Base-by-base conservation (phyloP, 164 flowering plant species). In the Kalanchoe fedtschenkoi region DNA sequence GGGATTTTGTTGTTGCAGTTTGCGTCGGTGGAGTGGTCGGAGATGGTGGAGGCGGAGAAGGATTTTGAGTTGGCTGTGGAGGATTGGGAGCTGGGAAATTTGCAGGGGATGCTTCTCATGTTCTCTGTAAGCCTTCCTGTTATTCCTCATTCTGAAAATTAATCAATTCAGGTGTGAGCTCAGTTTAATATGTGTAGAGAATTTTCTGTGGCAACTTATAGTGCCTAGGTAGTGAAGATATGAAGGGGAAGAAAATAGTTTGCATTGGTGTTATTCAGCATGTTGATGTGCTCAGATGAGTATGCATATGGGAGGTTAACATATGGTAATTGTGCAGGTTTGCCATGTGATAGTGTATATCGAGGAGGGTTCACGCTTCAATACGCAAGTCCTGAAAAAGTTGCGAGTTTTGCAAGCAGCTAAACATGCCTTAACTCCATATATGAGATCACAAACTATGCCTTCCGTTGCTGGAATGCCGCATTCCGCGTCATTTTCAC, bases 401-500 rank as follows among this genome's bases (percentile, higher is more conserved):
- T 80, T 91, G 35, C 79, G 95, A 42, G 65, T 81, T n/a, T 70
- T 91, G 64, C 98, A 91, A 75, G 76, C 91, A 71, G 91, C 98
- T 10, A 91, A 84, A 74, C 77, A 87, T 53, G 72, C 83, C 44
- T 67, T 87, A 72, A 69, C 69, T 61, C 87, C 96, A 66, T 83
- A 70, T 69, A 59, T 83, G 21, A 84, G 74, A 70, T 78, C 93
- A 34, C 84, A 60, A 58, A 66, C 70, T 35, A 62, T 69, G 34
- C 76, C 79, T 22, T 66, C 77, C 26, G 43, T 66, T 44, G 63
- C 75, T 53, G 74, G 83, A 21, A 78, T 70, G 65, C 61, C 72
- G 34, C 78, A 71, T 66, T 71, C 81, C 53, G 78, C 82, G 53
- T 69, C 83, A 54, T 70, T 80, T n/a, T 63, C 81, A 34, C 72